Evolutionary conservation across 2,329 filamentous ascomycete species (phyloP), one percentile per base, ranked within the genome.

Genomic region (Verticillium klebahnii): DNA sequence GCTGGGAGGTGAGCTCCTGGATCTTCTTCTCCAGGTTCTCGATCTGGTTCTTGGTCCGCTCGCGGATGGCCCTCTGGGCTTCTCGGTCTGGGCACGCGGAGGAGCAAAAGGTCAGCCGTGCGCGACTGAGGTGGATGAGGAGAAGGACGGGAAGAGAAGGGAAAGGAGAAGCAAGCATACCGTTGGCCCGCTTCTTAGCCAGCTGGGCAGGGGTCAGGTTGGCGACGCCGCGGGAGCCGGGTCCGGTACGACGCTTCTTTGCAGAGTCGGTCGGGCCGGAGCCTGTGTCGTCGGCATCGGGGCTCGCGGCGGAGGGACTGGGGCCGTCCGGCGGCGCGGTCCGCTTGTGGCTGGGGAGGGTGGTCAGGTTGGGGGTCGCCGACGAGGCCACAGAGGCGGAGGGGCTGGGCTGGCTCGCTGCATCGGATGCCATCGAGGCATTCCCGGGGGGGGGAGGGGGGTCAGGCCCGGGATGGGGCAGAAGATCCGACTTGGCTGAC

Each of bases 31-130:
- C 90, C 63, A 95, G 80, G 7, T 77, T 78, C 71, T 94, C 90
- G 67, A 95, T 95, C 73, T 91, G 89, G 62, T 87, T 85, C 76
- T 89, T 92, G 32, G 91, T 95, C 61, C 92, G 86, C 77, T 94
- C 90, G 52, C 92, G 84, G 63, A 96, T 95, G 45, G 91, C 91
- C 57, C 92, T 85, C 73, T 96, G 92, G 34, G 92, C 92, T 74
- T 96, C 91, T 62, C 92, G 88, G 73, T 96, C 92, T 84, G 86
- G 36, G 25, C 25, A 58, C 25, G 36, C 36, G 29, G 9, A 56
- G 15, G 23, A 31, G n/a, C 29, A 29, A 56, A 25, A 56, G 31
- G 45, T 50, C 45, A 50, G 45, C 45, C 19, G 9, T 5, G 17
- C 12, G 45, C 23, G n/a, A 23, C 19, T 23, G 45, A 25, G 54